phyloP scores from a whole-genome alignment of 768 basidiomycete genomes.

The Lactarius quietus region DNA sequence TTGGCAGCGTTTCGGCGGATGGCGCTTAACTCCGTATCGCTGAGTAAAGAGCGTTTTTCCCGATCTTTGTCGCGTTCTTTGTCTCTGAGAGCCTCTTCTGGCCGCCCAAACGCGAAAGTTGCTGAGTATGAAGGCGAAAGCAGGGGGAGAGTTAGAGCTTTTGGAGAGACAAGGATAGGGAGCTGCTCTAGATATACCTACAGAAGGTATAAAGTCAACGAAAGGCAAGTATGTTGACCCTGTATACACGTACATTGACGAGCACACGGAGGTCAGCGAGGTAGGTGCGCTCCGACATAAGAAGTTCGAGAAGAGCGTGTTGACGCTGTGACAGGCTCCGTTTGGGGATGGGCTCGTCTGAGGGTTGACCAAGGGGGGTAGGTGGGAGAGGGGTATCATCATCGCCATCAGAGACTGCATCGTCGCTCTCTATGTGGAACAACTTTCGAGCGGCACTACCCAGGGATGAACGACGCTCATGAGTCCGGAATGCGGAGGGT shows the following conservation, averaged over 20 bases:
- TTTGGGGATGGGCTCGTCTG: conserved; percentile 14
- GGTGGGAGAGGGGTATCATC: conserved; percentile 26
- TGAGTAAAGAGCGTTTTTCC: conserved; percentile 50
- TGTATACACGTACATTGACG: conserved; percentile 53
- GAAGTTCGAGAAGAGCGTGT: conserved; percentile 80
- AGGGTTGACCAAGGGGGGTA: not conserved
- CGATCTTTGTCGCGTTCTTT: conserved; percentile 26
- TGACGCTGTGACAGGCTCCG: conserved; percentile 34
- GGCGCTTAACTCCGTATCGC: conserved; percentile 52
- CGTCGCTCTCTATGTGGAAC: conserved; percentile 36
- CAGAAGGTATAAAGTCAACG: conserved; percentile 4
- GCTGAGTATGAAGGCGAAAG: conserved; percentile 35
- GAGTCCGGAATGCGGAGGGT: conserved; percentile 12
- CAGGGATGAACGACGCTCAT: conserved; percentile 17
- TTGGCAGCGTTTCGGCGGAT: conserved; percentile 67
- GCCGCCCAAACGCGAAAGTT: conserved; percentile 12
- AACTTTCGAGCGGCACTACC: conserved; percentile 22
- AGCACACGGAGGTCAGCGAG: conserved; percentile 72
- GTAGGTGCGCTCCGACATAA: conserved; percentile 83
- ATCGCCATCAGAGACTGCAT: conserved; percentile 32
- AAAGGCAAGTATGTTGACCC: not conserved
- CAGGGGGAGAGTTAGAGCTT: conserved; percentile 24
- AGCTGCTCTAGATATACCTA: conserved; percentile 47
- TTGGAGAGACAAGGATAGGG: conserved; percentile 34
- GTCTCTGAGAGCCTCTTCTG: conserved; percentile 12